A percentile compares a stretch with the other conserved stretches of the same genome.
These are phyloP conservation scores for Parasitella parasitica DNA, from an alignment of 371 early-diverging fungal species.

Conservation along the genomic window DNA sequence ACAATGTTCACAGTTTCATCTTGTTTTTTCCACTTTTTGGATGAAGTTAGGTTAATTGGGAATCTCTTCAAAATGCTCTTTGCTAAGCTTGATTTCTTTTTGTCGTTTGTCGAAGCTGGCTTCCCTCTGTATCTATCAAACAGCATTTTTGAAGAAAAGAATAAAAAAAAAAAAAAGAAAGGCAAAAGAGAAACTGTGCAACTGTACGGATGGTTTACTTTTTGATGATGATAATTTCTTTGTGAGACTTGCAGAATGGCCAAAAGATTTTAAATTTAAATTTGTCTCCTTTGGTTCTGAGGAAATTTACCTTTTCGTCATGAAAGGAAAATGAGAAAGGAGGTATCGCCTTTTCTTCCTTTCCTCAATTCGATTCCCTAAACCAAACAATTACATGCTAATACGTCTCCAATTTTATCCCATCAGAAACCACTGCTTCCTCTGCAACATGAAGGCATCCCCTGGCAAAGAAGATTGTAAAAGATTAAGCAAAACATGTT, in stretches of 20 bases:
- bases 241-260: constrained; percentile 9
- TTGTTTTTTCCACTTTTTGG: constrained; percentile 14
- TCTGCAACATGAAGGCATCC: neutral
- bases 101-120: constrained; percentile 16
- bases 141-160: constrained; percentile 20
- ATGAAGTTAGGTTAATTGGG: constrained; percentile 26
- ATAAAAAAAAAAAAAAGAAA: neutral
- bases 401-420: no score
- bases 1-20: neutral
- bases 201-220: neutral
- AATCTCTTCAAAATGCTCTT: constrained; percentile 37
- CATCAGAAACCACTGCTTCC: neutral
- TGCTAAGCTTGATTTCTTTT: constrained; percentile 30
- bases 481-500: neutral
- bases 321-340: neutral
- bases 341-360: no score
- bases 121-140: constrained; percentile 42
- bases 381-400: no score
- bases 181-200: neutral
- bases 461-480: neutral
- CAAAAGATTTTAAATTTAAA: neutral
- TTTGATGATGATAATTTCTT: constrained; percentile 5
- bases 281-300: neutral
- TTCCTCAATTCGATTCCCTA: no score
- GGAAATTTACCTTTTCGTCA: neutral